phyloP scores from a whole-genome alignment of 208 protist species.

The Crithidia sp. region DNA sequence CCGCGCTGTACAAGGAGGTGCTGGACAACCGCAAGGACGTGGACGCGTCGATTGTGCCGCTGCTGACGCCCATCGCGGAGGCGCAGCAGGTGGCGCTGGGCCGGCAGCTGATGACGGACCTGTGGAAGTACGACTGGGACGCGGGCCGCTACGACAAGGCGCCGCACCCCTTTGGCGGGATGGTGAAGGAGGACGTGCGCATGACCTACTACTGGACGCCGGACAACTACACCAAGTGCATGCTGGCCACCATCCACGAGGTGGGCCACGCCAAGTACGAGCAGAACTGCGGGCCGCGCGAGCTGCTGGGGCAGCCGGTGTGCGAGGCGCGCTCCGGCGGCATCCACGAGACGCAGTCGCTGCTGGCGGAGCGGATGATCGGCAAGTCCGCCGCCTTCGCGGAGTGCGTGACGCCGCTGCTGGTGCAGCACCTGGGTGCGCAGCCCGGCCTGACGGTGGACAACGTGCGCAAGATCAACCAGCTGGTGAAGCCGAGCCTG shows the following conservation, averaged over 20 bases:
- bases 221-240: conserved; percentile 36
- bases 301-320: conserved; percentile 54
- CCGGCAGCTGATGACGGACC: conserved; percentile 36
- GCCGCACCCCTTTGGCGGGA: conserved; percentile 76
- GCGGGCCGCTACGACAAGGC: conserved; percentile 67
- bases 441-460: conserved; percentile 42
- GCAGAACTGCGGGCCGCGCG: conserved; percentile 50
- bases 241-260: conserved; percentile 50
- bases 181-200: conserved; percentile 62
- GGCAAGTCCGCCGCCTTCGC: conserved; percentile 60
- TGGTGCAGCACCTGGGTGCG: conserved; percentile 50
- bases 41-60: conserved; percentile 16
- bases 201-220: conserved; percentile 73
- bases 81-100: conserved; percentile 43
- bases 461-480: conserved; percentile 18
- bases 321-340: conserved; percentile 54
- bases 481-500: conserved; percentile 53
- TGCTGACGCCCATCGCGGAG: conserved; percentile 37
- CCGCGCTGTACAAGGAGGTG: conserved; percentile 55
- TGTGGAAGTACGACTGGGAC: conserved; percentile 78
- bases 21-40: conserved; percentile 38
- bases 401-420: conserved; percentile 48
- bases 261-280: conserved; percentile 22
- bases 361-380: conserved; percentile 76
- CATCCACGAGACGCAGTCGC: conserved; percentile 84